These are phyloP conservation scores for Nakazawaea pomicola DNA, from an alignment of 805 yeast species.

Conservation along the genomic window DNA sequence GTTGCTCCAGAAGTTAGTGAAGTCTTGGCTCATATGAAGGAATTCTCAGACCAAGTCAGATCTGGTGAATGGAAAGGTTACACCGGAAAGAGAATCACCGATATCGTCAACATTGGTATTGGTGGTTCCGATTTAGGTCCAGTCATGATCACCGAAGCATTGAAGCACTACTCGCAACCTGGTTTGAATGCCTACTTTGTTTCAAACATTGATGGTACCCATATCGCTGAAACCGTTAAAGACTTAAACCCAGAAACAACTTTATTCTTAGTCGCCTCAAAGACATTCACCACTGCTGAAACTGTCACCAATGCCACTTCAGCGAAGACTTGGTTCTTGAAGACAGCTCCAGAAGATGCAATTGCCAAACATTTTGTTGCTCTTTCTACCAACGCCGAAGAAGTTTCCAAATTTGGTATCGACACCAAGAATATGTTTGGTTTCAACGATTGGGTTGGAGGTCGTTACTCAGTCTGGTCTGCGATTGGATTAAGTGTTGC, in stretches of 20 bases:
- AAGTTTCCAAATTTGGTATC: constrained; percentile 92
- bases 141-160: constrained; percentile 98
- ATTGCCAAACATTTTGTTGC: constrained; percentile 98
- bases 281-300: constrained; percentile 99
- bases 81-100: constrained; percentile 91
- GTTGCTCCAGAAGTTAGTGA: constrained; percentile 89
- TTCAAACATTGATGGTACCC: constrained; percentile 98
- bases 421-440: constrained; percentile 98
- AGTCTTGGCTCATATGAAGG: constrained; percentile 94
- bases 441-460: constrained; percentile 98
- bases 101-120: constrained; percentile 95
- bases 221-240: constrained; percentile 86
- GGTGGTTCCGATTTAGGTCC: constrained; percentile 99
- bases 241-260: constrained; percentile 84
- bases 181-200: constrained; percentile 84
- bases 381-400: constrained; percentile 85
- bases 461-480: constrained; percentile 99
- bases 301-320: constrained; percentile 94
- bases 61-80: constrained; percentile 96
- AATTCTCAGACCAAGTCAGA: constrained; percentile 84
- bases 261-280: constrained; percentile 86
- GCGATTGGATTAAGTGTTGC: constrained; percentile 97
- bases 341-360: constrained; percentile 57
- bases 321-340: constrained; percentile 92
- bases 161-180: constrained; percentile 80